Evolutionary conservation across 352 stramenopile species (phyloP).

Genomic region (Globisporangium apiculatum): DNA sequence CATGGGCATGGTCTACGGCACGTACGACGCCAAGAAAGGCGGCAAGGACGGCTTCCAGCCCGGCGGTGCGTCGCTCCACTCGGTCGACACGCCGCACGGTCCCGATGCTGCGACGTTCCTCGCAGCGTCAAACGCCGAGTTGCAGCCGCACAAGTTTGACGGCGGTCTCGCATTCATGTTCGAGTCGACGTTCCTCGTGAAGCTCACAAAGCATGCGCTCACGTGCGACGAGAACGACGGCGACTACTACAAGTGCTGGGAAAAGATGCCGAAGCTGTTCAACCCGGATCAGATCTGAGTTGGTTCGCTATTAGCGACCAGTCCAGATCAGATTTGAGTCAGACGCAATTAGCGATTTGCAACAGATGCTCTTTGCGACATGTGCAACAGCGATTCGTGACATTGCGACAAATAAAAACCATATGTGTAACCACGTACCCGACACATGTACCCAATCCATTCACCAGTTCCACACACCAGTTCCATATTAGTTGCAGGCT

Average conservation of each 20-base stretch:
- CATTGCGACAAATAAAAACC: too few relatives aligned
- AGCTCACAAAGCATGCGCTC: slow-evolving; percentile 86
- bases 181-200: slow-evolving; percentile 91
- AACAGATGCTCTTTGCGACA: not conserved
- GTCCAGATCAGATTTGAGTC: too few relatives aligned
- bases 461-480: too few relatives aligned
- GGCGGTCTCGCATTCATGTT: slow-evolving; percentile 97
- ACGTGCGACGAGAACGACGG: slow-evolving; percentile 80
- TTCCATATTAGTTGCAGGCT: too few relatives aligned
- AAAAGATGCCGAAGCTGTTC: slow-evolving; percentile 88
- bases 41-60: slow-evolving; percentile 86
- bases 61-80: slow-evolving; percentile 91
- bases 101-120: slow-evolving; percentile 92
- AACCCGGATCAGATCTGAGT: slow-evolving; percentile 30
- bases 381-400: too few relatives aligned
- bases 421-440: not conserved
- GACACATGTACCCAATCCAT: too few relatives aligned
- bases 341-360: too few relatives aligned
- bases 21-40: slow-evolving; percentile 94
- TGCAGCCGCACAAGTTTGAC: slow-evolving; percentile 88
- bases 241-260: slow-evolving; percentile 93
- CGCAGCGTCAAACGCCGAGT: slow-evolving; percentile 74
- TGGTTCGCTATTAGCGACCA: too few relatives aligned
- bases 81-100: slow-evolving; percentile 86
- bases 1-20: slow-evolving; percentile 96